Base-by-base conservation (phyloP, 2,329 filamentous ascomycete species). In the Calonectria fujianensis region DNA sequence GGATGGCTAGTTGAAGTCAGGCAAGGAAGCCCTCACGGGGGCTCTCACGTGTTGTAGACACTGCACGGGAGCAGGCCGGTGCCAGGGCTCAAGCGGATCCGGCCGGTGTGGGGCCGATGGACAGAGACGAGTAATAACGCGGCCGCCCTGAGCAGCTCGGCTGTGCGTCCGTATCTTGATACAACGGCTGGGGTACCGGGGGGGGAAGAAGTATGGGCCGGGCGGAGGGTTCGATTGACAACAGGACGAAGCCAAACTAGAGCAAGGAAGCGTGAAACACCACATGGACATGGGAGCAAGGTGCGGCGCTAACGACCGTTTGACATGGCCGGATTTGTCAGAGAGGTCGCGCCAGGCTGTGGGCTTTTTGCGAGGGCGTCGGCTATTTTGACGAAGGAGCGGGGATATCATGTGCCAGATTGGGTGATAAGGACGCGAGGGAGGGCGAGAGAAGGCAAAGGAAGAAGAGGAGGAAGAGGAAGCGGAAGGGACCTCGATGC, bases 261-360 rank as follows among this genome's bases (percentile, higher is more conserved):
- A 52, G 59, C 71, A 57, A 71, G 52, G 24, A 70, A 76, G 72
- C 69, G 74, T 67, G 76, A 80, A 75, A 77, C 78, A 76, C 74
- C 75, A 79, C 74, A 80, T 77, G 79, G 68, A 39, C 54, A 70
- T 64, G 66, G 66, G 66, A 48, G 75, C 69, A 75, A 69, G 70
- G 52, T 69, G 73, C 61, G 73, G 74, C 80, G 72, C 78, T 81
- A 80, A 77, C 76, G 78, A 79, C 80, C 80, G 80, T 81, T 81
- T 68, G 52, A 71, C 63, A 52, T 71, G 52, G 35, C 72, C 51
- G 50, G 29, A 69, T 73, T 73, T 32, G 71, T 69, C 66, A 66
- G 71, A 52, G 48, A 29, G 48, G 13, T 54, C 37, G 24, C 54
- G n/a, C 41, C 54, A 69, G 70, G 52, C 39, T 73, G 54, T 51